Base-by-base conservation (phyloP, 176 grass and related monocot genomes). In the Tuctoria greenei region DNA sequence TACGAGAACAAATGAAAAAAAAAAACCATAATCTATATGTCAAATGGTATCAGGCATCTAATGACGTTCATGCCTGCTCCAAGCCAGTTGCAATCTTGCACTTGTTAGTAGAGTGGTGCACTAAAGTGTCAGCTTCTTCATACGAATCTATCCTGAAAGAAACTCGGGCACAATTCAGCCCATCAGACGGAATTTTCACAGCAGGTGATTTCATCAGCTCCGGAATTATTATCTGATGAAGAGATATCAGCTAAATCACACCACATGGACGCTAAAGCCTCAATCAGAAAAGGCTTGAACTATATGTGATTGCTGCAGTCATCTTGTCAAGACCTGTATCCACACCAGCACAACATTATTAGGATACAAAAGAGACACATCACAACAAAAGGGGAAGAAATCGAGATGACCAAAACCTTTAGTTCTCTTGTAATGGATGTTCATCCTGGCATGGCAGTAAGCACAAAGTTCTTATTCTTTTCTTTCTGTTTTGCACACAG, bases 401-500 rank as follows among this genome's bases (percentile, higher is more conserved):
- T 25, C 15, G 45, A 75, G 41, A 69, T 60, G 64, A 50, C 3
- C 62, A 75, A n/a, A 27, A 77, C 56, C 37, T 64, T 52, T 16
- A 9, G 37, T 37, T 55, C 31, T 63, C 18, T 62, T n/a, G 20
- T 13, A 37, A 68, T 36, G 45, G 37, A 39, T 74, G 28, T 26
- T 50, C 72, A 82, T 65, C 38, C 27, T 77, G 59, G 39, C 47
- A 63, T 20, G 7, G 68, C 55, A 21, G 52, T 26, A 26, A 66
- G 8, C 43, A 35, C 4, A 63, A 8, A n/a, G 14, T 40, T 24
- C 10, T 10, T 46, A 24, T 47, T 49, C 13, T 10, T 75, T 54
- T 49, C 18, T 14, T 75, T 54, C 18, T 54, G 1, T 10, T 54
- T 81, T 23, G 25, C 39, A 74, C 7, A n/a, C 27, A 40, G 47